These are phyloP conservation scores for Moesziomyces antarcticus DNA, from an alignment of 1,284 basidiomycete species.

Conservation along the genomic window DNA sequence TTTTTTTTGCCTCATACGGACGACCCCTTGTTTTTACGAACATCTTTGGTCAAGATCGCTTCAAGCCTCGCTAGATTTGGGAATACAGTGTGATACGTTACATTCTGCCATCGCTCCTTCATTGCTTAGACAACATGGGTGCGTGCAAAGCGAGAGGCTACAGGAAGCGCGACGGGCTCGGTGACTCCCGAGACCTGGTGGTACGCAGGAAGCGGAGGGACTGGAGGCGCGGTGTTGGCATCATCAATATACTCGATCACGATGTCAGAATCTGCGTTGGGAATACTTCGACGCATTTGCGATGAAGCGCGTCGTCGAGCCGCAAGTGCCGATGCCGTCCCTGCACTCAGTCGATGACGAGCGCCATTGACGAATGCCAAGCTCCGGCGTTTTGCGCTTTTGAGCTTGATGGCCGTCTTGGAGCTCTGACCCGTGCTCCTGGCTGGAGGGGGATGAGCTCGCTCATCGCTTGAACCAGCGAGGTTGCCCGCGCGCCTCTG, in stretches of 20 bases:
- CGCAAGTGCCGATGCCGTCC: conserved; percentile 27
- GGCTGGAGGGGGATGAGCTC: conserved; percentile 16
- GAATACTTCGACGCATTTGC: conserved; percentile 8
- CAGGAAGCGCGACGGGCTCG: conserved; percentile 10
- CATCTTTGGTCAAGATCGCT: too few species aligned
- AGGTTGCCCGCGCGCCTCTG: conserved; percentile 9
- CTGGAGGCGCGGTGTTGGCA: conserved; percentile 14
- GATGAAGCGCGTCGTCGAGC: conserved; percentile 14
- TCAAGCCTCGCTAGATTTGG: too few species aligned
- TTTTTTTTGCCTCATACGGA: too few species aligned
- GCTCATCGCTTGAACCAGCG: background rate
- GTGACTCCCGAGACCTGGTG: conserved; percentile 18
- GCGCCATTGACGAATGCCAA: conserved; percentile 32
- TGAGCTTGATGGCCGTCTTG: conserved; percentile 10
- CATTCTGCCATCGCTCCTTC: too few species aligned
- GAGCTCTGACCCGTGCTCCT: conserved; percentile 31
- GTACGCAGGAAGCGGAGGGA: conserved; percentile 38
- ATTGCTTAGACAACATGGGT: conserved; percentile 19
- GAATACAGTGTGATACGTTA: too few species aligned
- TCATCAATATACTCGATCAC: conserved; percentile 31
- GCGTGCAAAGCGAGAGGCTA: conserved; percentile 23
- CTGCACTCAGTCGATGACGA: conserved; percentile 25
- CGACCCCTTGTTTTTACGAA: too few species aligned
- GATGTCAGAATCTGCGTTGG: conserved; percentile 10
- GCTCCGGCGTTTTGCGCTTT: conserved; percentile 25